Evolutionary conservation across 306 rosid species (phyloP), one percentile per base, ranked within the genome.

Genomic region (Lathyrus sativus): DNA sequence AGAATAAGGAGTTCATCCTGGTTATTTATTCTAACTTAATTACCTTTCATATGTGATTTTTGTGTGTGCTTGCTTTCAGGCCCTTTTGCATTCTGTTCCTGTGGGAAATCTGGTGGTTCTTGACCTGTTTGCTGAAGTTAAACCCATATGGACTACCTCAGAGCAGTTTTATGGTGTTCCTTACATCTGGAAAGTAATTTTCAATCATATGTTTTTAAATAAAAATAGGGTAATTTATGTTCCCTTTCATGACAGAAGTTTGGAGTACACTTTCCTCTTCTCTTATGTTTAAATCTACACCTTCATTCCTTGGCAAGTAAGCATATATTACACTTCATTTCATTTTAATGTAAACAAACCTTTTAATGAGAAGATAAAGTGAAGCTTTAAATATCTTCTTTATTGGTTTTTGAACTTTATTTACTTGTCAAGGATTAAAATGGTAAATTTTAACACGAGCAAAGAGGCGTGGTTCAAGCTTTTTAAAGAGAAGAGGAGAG

Each of bases 141-240:
- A 91, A 64, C 97, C 97, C 13, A 68, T 87, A 67, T 91, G 97
- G 97, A 80, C 62, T 69, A 78, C 88, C 69, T 83, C 95, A 44
- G 87, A 85, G 74, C 97, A 91, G 76, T 91, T 89, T 74, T 91
- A 91, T 63, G 96, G 95, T 49, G 88, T 82, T 69, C 97, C 97
- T 68, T 89, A 87, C 80, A 84, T 91, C 82, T 91, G 97, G 96
- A 80, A 91, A 85, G 97, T 85, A 71, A 28, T 67, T 66, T 48
- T 46, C 70, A 22, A 66, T 29, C 71, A 58, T 43, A 57, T 74
- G 38, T 57, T 55, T 70, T 59, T 67, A 48, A 41, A 43, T 71
- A 19, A 39, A 62, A 62, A 62, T 62, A 62, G 50, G 51, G 12
- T 62, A 62, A 62, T 39, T 41, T 39, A 6, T 7, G 18, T 49